Conservation (phyloP, 1,139 yeast species). For the Candida smagusa region DNA sequence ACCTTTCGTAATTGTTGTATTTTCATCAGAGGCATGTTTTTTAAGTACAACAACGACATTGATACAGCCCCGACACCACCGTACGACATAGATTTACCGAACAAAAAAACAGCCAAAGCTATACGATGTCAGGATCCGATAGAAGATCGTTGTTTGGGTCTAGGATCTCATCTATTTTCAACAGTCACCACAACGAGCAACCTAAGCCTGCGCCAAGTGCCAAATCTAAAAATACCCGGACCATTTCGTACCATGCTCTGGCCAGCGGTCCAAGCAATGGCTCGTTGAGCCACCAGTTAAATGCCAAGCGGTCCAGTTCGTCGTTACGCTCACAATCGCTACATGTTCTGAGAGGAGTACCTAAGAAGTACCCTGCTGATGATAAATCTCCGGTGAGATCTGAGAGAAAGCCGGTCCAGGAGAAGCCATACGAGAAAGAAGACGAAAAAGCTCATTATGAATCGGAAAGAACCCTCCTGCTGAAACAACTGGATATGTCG, state of each 20-base stretch:
- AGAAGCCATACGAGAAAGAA: too few species aligned
- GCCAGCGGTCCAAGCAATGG: background rate
- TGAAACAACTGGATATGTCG: too few species aligned
- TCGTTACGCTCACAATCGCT: background rate
- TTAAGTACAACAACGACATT: too few species aligned
- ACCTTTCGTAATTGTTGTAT: conserved; percentile 14
- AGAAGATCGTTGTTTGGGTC: conserved; percentile 21
- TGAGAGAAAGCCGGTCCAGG: too few species aligned
- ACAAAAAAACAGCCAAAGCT: background rate
- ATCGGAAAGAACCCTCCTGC: too few species aligned
- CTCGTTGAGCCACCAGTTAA: background rate
- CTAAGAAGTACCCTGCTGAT: too few species aligned
- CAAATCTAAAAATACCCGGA: background rate
- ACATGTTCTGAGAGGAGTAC: too few species aligned
- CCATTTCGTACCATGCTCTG: background rate
- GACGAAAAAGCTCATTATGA: too few species aligned
- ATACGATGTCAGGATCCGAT: conserved; percentile 10
- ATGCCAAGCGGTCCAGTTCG: background rate
- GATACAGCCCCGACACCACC: too few species aligned
- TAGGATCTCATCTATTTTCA: conserved; percentile 27
- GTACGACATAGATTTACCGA: too few species aligned
- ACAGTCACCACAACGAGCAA: conserved; percentile 11
- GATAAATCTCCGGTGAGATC: too few species aligned
- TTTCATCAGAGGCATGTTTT: conserved; percentile 2
- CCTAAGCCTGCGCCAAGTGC: conserved; percentile 2